Base-by-base conservation (phyloP, 176 grass and related monocot species). In the Elymus sibiricus region DNA sequence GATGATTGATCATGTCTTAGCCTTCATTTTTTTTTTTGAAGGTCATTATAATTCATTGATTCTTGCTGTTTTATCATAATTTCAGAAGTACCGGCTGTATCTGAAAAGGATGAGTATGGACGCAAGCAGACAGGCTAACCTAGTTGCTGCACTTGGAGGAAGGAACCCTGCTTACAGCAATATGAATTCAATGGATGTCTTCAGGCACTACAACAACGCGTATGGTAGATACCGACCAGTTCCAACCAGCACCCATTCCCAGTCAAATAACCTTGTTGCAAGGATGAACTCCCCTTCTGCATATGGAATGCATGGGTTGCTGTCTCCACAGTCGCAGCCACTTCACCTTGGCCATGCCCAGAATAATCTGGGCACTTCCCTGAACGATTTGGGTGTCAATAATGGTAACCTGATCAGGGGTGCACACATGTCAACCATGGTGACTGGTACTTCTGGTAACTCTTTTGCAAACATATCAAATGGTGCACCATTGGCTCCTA, bases 1-100 rank as follows among this genome's bases (percentile, higher is more conserved):
- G 72, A 75, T 51, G 43, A 47, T 29, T 51, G 39, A 51, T 11
- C 14, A 29, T 75, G 72, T 75, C 34, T 74, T 83, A 66, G 26
- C 25, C 31, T 42, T 31, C 2, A 55, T 53, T 21, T 37, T 40
- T 82, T 14, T 16, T 66, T 66, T 29, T 84, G 47, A 88, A 84
- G 63, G 75, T 84, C 43, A 67, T 53, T 79, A 42, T 51, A 75
- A 74, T 29, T 73, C 31, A 74, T 81, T 24, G n/a, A 66, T 83
- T 69, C 8, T 70, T 58, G 53, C 19, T 58, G 19, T 40, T 75
- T 76, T 76, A 35, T 71, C 62, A 19, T 86, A 65, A 70, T 82
- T 92, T 56, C 93, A 98, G 96, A 95, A 95, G 86, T 98, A 98
- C 69, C 79, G 96, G 34, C 71, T 94, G 29, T 98, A 98, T 77